Conservation (phyloP, 768 basidiomycete genomes). For the Phlegmacium glaucopus region DNA sequence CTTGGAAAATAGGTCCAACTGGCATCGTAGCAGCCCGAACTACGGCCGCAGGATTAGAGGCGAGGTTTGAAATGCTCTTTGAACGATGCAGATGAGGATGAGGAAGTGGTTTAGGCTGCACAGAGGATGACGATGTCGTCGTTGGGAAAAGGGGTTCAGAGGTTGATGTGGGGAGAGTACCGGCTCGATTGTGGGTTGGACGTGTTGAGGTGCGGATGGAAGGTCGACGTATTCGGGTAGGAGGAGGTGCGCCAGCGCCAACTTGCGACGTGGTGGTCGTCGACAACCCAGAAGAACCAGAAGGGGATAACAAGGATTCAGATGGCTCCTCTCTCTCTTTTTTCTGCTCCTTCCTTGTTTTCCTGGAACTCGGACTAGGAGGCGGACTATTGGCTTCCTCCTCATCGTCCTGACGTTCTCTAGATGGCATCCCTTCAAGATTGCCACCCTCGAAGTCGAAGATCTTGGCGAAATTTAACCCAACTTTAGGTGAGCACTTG, state of each 20-base stretch:
- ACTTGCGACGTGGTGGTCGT: background rate
- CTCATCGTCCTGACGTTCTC: slow-evolving; percentile 24
- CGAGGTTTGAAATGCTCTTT: slow-evolving; percentile 13
- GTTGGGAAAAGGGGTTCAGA: slow-evolving; percentile 27
- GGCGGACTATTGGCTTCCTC: slow-evolving; percentile 34
- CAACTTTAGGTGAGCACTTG: slow-evolving; percentile 64
- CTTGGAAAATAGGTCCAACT: slow-evolving; percentile 17
- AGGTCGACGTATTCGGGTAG: slow-evolving; percentile 52
- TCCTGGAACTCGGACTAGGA: slow-evolving; percentile 45
- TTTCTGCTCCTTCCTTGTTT: slow-evolving; percentile 29
- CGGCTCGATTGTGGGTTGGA: slow-evolving; percentile 19
- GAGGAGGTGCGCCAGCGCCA: slow-evolving; percentile 24
- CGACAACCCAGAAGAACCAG: slow-evolving; percentile 7
- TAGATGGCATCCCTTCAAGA: slow-evolving; percentile 15
- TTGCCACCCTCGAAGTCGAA: slow-evolving; percentile 59
- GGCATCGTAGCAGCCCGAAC: slow-evolving; percentile 10
- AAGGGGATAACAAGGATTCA: slow-evolving; percentile 14
- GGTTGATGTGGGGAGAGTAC: slow-evolving; percentile 30
- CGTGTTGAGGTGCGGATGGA: slow-evolving; percentile 49
- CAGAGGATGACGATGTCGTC: slow-evolving; percentile 2
- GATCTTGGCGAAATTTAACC: slow-evolving; percentile 73
- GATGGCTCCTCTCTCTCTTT: slow-evolving; percentile 18
- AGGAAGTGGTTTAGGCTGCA: slow-evolving; percentile 36
- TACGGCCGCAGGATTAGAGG: background rate
- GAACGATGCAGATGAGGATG: slow-evolving; percentile 38